Evolutionary conservation across 2,329 filamentous ascomycete genomes (phyloP).

Genomic region (Alternaria dauci): DNA sequence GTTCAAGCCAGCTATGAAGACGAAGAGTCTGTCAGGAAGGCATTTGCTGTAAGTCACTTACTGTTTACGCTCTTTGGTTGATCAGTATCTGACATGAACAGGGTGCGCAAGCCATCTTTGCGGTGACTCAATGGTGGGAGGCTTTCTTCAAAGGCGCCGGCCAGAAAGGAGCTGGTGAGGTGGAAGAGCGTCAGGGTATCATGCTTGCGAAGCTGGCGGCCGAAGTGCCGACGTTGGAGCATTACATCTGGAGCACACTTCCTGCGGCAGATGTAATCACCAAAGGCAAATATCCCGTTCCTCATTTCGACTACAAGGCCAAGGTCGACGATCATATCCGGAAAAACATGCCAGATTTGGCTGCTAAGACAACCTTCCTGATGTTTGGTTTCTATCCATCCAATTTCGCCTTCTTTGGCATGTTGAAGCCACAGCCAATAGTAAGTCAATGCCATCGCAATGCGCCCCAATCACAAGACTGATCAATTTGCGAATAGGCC

Average conservation of each 20-base stretch:
- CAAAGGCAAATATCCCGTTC: constrained; percentile 42
- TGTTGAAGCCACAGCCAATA: constrained; percentile 20
- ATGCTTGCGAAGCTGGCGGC: constrained; percentile 53
- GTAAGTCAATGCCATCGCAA: background rate
- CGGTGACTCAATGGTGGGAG: constrained; percentile 40
- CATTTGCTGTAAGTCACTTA: constrained; percentile 14
- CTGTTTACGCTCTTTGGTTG: background rate
- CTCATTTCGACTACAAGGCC: constrained; percentile 54
- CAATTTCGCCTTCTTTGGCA: constrained; percentile 21
- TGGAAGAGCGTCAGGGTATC: constrained; percentile 48
- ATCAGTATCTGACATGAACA: constrained; percentile 5
- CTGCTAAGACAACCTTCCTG: constrained; percentile 27
- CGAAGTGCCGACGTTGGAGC: constrained; percentile 47
- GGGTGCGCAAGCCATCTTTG: constrained; percentile 42
- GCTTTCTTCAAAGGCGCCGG: constrained; percentile 28
- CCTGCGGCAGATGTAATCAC: constrained; percentile 42
- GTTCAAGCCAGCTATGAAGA: constrained; percentile 31
- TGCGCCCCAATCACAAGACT: background rate
- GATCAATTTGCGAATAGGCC: background rate
- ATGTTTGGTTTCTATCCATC: constrained; percentile 26
- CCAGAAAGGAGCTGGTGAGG: constrained; percentile 33
- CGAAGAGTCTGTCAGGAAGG: constrained; percentile 14
- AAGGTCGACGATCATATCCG: constrained; percentile 51
- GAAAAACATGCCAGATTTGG: constrained; percentile 31
- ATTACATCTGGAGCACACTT: constrained; percentile 57